Conservation (phyloP, 345 rosid species). For the Microthlaspi erraticum region DNA sequence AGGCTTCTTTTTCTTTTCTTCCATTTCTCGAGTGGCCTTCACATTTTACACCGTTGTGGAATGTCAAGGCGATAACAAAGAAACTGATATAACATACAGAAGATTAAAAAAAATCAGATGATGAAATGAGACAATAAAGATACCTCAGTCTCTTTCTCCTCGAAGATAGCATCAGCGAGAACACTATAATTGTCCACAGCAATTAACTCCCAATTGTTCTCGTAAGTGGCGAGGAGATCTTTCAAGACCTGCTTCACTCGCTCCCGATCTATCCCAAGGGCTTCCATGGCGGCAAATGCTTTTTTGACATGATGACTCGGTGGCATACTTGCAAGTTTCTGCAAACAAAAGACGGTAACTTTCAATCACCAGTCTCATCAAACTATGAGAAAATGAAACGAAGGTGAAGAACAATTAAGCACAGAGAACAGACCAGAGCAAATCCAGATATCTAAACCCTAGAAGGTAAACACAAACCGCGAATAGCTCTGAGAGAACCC, state of each 20-base stretch:
- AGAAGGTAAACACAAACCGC: too few species aligned
- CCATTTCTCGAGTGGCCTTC: conserved; percentile 16
- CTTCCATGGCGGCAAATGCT: conserved; percentile 76
- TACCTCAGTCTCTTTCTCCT: conserved; percentile 71
- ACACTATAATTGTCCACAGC: conserved; percentile 85
- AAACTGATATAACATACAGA: neutral
- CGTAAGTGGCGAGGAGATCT: conserved; percentile 68
- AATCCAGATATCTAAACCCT: neutral
- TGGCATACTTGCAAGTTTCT: conserved; percentile 50
- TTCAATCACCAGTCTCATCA: conserved; percentile 5
- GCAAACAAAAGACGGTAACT: conserved; percentile 5
- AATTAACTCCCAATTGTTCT: conserved; percentile 81
- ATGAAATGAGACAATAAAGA: conserved; percentile 9
- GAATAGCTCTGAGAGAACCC: neutral
- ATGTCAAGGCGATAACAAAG: conserved; percentile 27
- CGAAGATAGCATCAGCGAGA: conserved; percentile 91
- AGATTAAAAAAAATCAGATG: neutral
- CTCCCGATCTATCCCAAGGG: conserved; percentile 57
- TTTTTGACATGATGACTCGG: conserved; percentile 54
- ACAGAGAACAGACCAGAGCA: conserved; percentile 1
- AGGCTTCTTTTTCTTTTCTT: conserved; percentile 26
- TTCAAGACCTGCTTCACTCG: conserved; percentile 77
- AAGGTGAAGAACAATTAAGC: neutral
- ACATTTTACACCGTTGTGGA: neutral
- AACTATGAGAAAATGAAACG: neutral